A percentile compares a stretch with the other conserved stretches of the same genome.
phyloP scores from a whole-genome alignment of 2,329 filamentous ascomycete genomes.

The Ceratocystis ficicola region DNA sequence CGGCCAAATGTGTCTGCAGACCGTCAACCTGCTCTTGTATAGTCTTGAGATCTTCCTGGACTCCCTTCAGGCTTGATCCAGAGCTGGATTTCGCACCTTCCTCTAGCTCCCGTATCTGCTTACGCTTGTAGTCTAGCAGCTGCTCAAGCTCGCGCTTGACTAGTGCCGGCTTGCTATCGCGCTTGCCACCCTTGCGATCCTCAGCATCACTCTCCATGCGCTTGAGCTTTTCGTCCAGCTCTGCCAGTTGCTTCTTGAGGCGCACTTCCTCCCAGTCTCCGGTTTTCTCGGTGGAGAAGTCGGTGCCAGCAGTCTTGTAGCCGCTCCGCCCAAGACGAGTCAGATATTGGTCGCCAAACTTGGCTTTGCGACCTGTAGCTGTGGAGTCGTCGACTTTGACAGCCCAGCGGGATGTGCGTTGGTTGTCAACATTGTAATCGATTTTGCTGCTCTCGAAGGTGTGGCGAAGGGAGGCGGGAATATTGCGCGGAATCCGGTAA shows the following conservation, averaged over 20 bases:
- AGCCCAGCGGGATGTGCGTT: conserved; percentile 65
- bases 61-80: conserved; percentile 54
- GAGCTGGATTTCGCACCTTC: conserved; percentile 56
- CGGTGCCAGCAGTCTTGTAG: conserved; percentile 74
- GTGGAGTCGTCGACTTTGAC: conserved; percentile 68
- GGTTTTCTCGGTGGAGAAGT: conserved; percentile 73
- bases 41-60: conserved; percentile 74
- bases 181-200: conserved; percentile 48
- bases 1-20: conserved; percentile 67
- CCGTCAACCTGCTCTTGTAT: conserved; percentile 94
- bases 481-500: conserved; percentile 79
- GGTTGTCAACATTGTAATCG: conserved; percentile 82
- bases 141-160: conserved; percentile 92
- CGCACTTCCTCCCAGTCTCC: conserved; percentile 98
- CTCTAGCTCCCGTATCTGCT: conserved; percentile 62
- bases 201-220: conserved; percentile 65
- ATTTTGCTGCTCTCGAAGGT: conserved; percentile 95
- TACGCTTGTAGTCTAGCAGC: conserved; percentile 86
- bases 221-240: conserved; percentile 77
- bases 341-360: conserved; percentile 94
- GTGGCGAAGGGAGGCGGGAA: conserved; percentile 79
- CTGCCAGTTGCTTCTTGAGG: conserved; percentile 79
- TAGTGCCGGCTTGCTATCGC: conserved; percentile 73
- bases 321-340: conserved; percentile 74
- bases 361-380: conserved; percentile 77